phyloP scores from a whole-genome alignment of 192 early-diverging fungal genomes.

The Coemansia sp. region DNA sequence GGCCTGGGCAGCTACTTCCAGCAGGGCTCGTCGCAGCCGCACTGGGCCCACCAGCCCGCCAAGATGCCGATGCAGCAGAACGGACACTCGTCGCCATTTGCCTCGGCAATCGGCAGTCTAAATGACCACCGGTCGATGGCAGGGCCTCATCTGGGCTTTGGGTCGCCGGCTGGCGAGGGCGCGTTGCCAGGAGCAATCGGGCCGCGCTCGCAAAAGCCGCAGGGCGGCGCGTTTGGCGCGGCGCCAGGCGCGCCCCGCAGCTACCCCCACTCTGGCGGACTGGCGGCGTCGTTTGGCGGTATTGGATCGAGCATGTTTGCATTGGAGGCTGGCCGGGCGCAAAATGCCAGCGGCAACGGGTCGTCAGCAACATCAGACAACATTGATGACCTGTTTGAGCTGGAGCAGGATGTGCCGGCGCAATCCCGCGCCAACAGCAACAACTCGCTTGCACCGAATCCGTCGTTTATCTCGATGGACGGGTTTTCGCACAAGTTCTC shows the following conservation, averaged over 20 bases:
- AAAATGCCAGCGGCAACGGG: conserved; percentile 18
- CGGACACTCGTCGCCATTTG: conserved; percentile 18
- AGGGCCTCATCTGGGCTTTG: conserved; percentile 4
- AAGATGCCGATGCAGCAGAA: no score
- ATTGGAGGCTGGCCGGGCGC: background rate
- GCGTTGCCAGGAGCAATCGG: conserved; percentile 28
- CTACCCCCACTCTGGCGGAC: conserved; percentile 3
- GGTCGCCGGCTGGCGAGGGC: conserved; percentile 8
- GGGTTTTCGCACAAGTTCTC: conserved; percentile 37
- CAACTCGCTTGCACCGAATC: conserved; percentile 21
- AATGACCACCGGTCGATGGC: conserved; percentile 11
- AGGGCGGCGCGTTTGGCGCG: background rate
- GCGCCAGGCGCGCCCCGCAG: conserved; percentile 3
- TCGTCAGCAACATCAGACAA: conserved; percentile 42
- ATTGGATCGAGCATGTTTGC: conserved; percentile 12
- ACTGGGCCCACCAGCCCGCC: no score
- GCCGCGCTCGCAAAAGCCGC: conserved; percentile 12
- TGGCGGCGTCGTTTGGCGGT: conserved; percentile 13
- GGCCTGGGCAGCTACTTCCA: conserved; percentile 11
- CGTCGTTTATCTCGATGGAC: conserved; percentile 38
- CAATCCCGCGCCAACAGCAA: conserved; percentile 3
- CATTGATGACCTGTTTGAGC: conserved; percentile 47
- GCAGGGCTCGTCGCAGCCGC: background rate
- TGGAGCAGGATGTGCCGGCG: conserved; percentile 29
- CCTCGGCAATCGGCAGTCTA: conserved; percentile 17